A percentile compares a stretch with the other conserved stretches of the same genome.
Evolutionary conservation across 306 rosid species (phyloP).

Genomic region (Ormosia emarginata): DNA sequence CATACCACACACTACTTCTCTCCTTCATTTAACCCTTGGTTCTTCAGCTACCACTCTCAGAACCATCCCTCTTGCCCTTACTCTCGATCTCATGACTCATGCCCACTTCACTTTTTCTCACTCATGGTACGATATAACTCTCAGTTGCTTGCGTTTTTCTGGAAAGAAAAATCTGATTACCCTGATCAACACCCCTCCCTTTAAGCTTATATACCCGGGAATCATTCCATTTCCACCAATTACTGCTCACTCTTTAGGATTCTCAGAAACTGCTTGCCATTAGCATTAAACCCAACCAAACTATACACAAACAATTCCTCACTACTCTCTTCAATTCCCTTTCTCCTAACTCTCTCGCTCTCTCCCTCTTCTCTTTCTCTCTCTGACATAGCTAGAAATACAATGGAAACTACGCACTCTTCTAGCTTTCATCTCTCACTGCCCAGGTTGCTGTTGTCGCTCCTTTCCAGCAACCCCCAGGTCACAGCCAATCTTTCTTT

Average conservation of each 20-base stretch:
- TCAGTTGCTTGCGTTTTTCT: constrained; percentile 38
- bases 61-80: not conserved
- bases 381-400: not conserved
- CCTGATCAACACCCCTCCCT: not conserved
- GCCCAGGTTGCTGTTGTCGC: not conserved
- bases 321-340: not conserved
- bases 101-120: not conserved
- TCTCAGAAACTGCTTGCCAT: not conserved
- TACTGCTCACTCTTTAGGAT: not conserved
- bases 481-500: constrained; percentile 1
- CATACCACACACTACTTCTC: constrained; percentile 29
- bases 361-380: not conserved
- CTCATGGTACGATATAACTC: constrained; percentile 23
- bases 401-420: not conserved
- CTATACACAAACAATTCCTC: not conserved
- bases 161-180: constrained; percentile 18
- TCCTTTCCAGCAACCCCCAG: not conserved
- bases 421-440: not conserved
- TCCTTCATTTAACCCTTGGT: constrained; percentile 34
- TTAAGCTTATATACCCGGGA: constrained; percentile 7
- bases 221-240: constrained; percentile 22
- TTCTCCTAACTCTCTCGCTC: not conserved
- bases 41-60: constrained; percentile 8
- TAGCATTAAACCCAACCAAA: not conserved
- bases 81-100: not conserved